Base-by-base conservation (phyloP, 116 monocot genomes). In the Zostera marina region DNA sequence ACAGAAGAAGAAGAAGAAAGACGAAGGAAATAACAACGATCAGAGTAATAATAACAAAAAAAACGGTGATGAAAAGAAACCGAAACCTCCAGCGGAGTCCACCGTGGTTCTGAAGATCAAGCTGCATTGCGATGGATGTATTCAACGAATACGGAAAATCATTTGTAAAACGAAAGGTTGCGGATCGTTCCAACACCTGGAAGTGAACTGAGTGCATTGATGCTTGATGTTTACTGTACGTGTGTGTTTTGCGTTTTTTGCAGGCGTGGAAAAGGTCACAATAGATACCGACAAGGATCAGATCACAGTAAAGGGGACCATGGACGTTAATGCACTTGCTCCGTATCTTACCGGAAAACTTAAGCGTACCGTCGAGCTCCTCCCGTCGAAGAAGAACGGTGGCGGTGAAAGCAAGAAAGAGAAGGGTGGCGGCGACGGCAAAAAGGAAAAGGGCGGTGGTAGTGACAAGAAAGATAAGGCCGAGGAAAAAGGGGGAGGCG, bases 81-180 rank as follows among this genome's bases (percentile, higher is more conserved):
- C 43, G 44, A 59, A 44, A 22, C 64, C 51, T 46, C 43, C 5
- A 39, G 61, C 47, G 51, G 52, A 59, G 46, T 69, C 76, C n/a
- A 80, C 80, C 8, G 73, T 80, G 32, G 59, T 70, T 51, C 69
- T 80, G 7, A 76, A 76, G 63, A 66, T 73, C 11, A 63, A 66
- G 4, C 66, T 76, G 48, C 80, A 80, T 57, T 80, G 80, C 59
- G 72, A 80, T 32, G 80, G 80, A 9, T 80, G 80, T 63, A 63
- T 66, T 9, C 58, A 70, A 13, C 54, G 60, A 41, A 80, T 80
- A 52, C 38, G 41, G 43, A 67, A 58, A 48, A 63, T 47, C 22
- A 73, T 80, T 22, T 55, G 22, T 63, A 76, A 76, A 56, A 55
- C 73, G 32, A 72, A 76, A 70, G 80, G 80, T 79, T 13, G 41